phyloP scores from a whole-genome alignment of 2,329 filamentous ascomycete species.

The Claviceps monticola region DNA sequence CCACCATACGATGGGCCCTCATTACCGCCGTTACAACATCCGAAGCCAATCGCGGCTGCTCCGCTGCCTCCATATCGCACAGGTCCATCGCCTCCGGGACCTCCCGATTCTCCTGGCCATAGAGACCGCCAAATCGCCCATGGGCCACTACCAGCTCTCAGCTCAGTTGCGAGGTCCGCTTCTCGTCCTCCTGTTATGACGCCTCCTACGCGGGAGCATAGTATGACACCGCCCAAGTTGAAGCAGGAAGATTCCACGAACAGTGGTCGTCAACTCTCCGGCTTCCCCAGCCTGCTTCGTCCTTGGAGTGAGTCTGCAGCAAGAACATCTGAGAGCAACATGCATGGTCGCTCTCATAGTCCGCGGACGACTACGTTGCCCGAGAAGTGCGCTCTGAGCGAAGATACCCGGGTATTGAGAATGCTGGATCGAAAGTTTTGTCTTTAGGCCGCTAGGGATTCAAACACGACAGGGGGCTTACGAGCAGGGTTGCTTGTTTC shows the following conservation, averaged over 20 bases:
- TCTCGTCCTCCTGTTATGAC: slow-evolving; percentile 17
- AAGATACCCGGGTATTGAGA: slow-evolving; percentile 51
- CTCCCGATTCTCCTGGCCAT: slow-evolving; percentile 28
- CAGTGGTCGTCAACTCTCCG: slow-evolving; percentile 24
- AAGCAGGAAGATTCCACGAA: slow-evolving; percentile 21
- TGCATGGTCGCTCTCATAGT: slow-evolving; percentile 27
- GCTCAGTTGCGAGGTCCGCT: slow-evolving; percentile 10
- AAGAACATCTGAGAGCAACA: slow-evolving; percentile 26
- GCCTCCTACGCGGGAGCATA: slow-evolving; percentile 31
- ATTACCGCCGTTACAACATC: slow-evolving; percentile 22
- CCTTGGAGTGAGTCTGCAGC: slow-evolving; percentile 34
- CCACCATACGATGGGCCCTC: slow-evolving; percentile 20
- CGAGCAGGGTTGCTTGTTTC: not conserved
- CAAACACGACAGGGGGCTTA: not conserved
- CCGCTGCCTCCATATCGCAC: slow-evolving; percentile 18
- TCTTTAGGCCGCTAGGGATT: not conserved
- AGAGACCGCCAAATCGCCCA: slow-evolving; percentile 30
- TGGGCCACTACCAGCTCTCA: slow-evolving; percentile 30
- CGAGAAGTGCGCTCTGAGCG: slow-evolving; percentile 33
- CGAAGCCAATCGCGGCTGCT: slow-evolving; percentile 13
- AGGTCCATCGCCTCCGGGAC: slow-evolving; percentile 21
- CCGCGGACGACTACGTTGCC: slow-evolving; percentile 15
- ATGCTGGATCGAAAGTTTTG: slow-evolving; percentile 49
- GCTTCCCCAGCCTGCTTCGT: slow-evolving; percentile 37
- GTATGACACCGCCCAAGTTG: slow-evolving; percentile 33